Evolutionary conservation across 768 basidiomycete species (phyloP).

Genomic region (Brasilioporus rufonigricans): DNA sequence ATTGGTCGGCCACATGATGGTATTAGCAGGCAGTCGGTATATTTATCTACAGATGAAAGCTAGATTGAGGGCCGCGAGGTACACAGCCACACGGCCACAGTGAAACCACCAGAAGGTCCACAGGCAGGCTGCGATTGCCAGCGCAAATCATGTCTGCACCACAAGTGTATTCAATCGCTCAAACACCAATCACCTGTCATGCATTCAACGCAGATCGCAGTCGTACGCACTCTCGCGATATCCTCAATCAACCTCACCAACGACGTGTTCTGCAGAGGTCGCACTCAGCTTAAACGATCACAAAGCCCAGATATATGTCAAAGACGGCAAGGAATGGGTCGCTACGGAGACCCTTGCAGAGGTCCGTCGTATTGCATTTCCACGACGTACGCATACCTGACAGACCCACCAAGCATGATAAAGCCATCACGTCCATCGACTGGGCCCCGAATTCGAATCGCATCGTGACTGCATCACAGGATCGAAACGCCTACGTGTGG

Average conservation of each 20-base stretch:
- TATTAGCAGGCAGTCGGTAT: neutral
- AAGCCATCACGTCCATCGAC: slow-evolving; percentile 95
- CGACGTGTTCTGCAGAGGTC: slow-evolving; percentile 56
- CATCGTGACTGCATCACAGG: slow-evolving; percentile 98
- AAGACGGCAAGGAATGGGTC: slow-evolving; percentile 66
- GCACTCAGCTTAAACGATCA: slow-evolving; percentile 89
- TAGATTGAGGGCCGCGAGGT: no score
- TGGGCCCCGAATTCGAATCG: slow-evolving; percentile 98
- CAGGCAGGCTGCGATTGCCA: neutral
- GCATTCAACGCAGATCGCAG: slow-evolving; percentile 86
- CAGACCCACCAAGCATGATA: slow-evolving; percentile 77
- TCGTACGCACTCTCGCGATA: slow-evolving; percentile 53
- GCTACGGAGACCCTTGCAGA: slow-evolving; percentile 78
- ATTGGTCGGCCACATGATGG: neutral
- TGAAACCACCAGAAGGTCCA: neutral
- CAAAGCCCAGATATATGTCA: slow-evolving; percentile 79
- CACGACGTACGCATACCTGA: neutral
- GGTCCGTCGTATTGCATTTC: slow-evolving; percentile 40
- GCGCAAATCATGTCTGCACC: slow-evolving; percentile 56
- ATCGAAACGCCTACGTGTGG: slow-evolving; percentile 99
- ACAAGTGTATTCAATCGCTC: slow-evolving; percentile 75
- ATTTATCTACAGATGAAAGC: no score
- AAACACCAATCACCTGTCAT: slow-evolving; percentile 84
- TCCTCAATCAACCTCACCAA: neutral
- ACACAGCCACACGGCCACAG: slow-evolving; percentile 13